phyloP scores from a whole-genome alignment of 2,329 filamentous ascomycete genomes.

The Exophiala phaeomuriformis region DNA sequence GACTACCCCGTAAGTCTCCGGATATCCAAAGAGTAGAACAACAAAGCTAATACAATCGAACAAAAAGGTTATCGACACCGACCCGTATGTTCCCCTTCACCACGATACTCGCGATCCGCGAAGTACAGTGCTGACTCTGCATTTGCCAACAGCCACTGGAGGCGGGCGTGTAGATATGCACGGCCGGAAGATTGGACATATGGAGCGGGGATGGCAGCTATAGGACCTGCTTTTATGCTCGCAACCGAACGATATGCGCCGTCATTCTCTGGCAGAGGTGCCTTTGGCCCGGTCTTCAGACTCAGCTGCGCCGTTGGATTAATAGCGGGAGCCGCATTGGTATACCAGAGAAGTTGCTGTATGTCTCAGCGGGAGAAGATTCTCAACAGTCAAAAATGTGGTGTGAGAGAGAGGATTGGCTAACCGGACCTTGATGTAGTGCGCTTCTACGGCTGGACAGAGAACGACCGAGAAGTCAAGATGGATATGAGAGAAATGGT shows the following conservation, averaged over 20 bases:
- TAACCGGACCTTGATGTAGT: constrained; percentile 45
- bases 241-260: constrained; percentile 78
- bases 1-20: constrained; percentile 70
- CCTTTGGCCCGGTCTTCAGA: constrained; percentile 76
- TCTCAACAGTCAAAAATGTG: neutral
- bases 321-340: constrained; percentile 71
- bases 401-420: neutral
- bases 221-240: constrained; percentile 66
- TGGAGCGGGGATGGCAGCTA: constrained; percentile 60
- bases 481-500: constrained; percentile 99
- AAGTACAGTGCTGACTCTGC: constrained; percentile 30
- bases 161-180: constrained; percentile 80
- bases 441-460: constrained; percentile 89
- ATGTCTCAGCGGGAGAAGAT: constrained; percentile 39
- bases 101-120: neutral
- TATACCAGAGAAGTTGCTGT: constrained; percentile 79
- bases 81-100: constrained; percentile 63
- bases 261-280: constrained; percentile 73
- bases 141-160: constrained; percentile 63
- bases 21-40: constrained; percentile 1
- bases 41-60: constrained; percentile 27
- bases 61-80: constrained; percentile 89
- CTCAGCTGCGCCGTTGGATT: constrained; percentile 65
- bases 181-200: constrained; percentile 73
- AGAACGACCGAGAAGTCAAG: constrained; percentile 85